A percentile compares a stretch with the other conserved stretches of the same genome.
Conservation (phyloP, 352 stramenopile species). For the Pythium vanterpoolii region DNA sequence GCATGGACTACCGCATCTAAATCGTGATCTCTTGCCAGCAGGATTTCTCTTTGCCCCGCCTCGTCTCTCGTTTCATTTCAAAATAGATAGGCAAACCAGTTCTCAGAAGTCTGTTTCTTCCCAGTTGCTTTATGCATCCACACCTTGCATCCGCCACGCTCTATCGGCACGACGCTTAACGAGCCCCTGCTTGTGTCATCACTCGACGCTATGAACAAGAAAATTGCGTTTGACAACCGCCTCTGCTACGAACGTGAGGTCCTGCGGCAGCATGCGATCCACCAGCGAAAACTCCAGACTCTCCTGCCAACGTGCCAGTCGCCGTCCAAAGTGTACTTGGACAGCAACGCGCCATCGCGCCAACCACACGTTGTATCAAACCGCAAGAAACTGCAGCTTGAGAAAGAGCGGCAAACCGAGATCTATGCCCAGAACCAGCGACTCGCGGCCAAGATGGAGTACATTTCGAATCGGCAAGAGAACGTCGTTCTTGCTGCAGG, state of each 20-base stretch:
- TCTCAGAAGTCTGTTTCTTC: too few relatives aligned
- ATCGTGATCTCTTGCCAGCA: too few relatives aligned
- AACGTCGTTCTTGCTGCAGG: slow-evolving; percentile 47
- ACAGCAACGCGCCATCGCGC: slow-evolving; percentile 46
- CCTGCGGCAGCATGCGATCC: slow-evolving; percentile 48
- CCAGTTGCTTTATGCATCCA: too few relatives aligned
- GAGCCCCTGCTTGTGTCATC: too few relatives aligned
- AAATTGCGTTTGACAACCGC: slow-evolving; percentile 74
- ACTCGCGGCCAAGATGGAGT: slow-evolving; percentile 66
- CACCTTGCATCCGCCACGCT: too few relatives aligned
- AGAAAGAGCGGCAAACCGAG: slow-evolving; percentile 53
- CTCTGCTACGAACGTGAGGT: slow-evolving; percentile 82
- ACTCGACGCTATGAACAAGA: slow-evolving; percentile 78
- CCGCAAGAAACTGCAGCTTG: slow-evolving; percentile 56
- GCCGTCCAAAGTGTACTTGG: slow-evolving; percentile 53
- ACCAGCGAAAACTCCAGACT: slow-evolving; percentile 63
- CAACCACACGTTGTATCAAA: slow-evolving; percentile 50
- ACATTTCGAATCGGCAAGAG: slow-evolving; percentile 63
- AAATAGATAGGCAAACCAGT: too few relatives aligned
- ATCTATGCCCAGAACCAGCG: slow-evolving; percentile 74
- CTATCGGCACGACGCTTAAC: too few relatives aligned
- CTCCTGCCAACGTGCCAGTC: slow-evolving; percentile 57
- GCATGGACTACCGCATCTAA: too few relatives aligned
- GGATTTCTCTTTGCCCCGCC: too few relatives aligned
- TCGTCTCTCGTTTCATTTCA: too few relatives aligned